Evolutionary conservation across 495 filamentous ascomycete species (phyloP), one percentile per base, ranked within the genome.

Genomic region (Chaetomium fimeti): DNA sequence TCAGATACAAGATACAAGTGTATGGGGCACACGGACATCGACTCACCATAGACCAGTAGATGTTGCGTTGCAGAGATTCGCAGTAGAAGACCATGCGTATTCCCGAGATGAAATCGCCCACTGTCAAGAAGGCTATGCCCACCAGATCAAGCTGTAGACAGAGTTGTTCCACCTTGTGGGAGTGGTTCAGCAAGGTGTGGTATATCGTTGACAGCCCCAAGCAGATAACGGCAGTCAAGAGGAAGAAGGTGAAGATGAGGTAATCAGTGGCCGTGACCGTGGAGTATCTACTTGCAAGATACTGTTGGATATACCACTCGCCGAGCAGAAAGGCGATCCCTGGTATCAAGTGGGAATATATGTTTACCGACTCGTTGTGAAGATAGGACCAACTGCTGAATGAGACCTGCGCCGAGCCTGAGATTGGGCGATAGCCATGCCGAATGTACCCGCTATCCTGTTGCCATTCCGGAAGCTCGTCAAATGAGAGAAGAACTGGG

Each of bases 401-500:
- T 20, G 86, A 92, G 38, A 69, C 78, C 18, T 70, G 72, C 74
- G 88, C 88, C 2, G 89, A 92, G 61, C 76, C 78, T 5, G 87
- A 87, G 47, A 81, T 78, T n/a, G 86, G 87, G n/a, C 91, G 87
- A 71, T 93, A 92, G 66, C 88, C 87, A 20, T 82, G 82, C 60
- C 79, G 79, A 61, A 94, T 91, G 79, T 85, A 90, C 62, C 24
- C 4, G 60, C 63, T 65, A 49, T 52, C 28, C 27, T 58, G 65
- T 60, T 52, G 55, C 65, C 65, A 67, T 52, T 58, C 54, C 11
- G 55, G 65, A 52, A 67, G 36, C 54, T 67, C 60, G 38, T 63
- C 54, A 45, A 59, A 60, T 5, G 64, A 66, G 40, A 66, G 42
- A 48, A 67, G 65, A 45, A 32, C 29, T 32, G 29, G 29, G 29